These are phyloP conservation scores for Trametes coccinea DNA, from an alignment of 768 basidiomycete species.

Conservation along the genomic window DNA sequence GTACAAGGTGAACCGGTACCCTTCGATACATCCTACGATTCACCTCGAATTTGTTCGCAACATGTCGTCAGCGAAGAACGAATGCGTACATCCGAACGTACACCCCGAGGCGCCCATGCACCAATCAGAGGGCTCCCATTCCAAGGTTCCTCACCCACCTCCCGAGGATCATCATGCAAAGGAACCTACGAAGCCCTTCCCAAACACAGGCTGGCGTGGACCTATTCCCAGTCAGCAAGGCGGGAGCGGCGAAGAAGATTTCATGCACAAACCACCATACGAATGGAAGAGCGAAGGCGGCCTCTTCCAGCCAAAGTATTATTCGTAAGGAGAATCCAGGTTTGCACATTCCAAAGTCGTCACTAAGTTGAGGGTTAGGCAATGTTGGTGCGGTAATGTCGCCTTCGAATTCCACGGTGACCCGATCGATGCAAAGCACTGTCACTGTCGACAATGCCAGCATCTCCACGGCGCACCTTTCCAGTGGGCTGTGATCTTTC, in stretches of 20 bases:
- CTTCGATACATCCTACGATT: background rate
- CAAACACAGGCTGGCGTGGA: slow-evolving; percentile 32
- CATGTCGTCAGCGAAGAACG: background rate
- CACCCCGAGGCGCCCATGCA: slow-evolving; percentile 19
- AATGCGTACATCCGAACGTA: slow-evolving; percentile 20
- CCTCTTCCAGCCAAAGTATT: slow-evolving; percentile 29
- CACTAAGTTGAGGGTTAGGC: slow-evolving; percentile 15
- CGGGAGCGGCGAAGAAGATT: slow-evolving; percentile 30
- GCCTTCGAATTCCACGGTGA: slow-evolving; percentile 35
- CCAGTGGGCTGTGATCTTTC: slow-evolving; percentile 39
- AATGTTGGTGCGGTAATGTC: slow-evolving; percentile 36
- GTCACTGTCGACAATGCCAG: slow-evolving; percentile 37
- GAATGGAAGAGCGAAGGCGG: slow-evolving; percentile 28
- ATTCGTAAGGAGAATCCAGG: slow-evolving; percentile 15
- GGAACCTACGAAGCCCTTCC: slow-evolving; percentile 12
- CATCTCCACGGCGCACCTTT: slow-evolving; percentile 35
- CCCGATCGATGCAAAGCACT: slow-evolving; percentile 36
- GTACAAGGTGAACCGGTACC: background rate
- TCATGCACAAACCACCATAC: slow-evolving; percentile 35
- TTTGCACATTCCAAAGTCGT: background rate
- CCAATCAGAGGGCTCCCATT: slow-evolving; percentile 19
- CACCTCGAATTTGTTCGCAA: background rate
- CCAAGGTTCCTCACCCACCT: slow-evolving; percentile 26
- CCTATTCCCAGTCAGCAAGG: slow-evolving; percentile 29
- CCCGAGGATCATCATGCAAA: slow-evolving; percentile 24